phyloP scores from a whole-genome alignment of 305 asterid species.

The Fraxinus greggii region DNA sequence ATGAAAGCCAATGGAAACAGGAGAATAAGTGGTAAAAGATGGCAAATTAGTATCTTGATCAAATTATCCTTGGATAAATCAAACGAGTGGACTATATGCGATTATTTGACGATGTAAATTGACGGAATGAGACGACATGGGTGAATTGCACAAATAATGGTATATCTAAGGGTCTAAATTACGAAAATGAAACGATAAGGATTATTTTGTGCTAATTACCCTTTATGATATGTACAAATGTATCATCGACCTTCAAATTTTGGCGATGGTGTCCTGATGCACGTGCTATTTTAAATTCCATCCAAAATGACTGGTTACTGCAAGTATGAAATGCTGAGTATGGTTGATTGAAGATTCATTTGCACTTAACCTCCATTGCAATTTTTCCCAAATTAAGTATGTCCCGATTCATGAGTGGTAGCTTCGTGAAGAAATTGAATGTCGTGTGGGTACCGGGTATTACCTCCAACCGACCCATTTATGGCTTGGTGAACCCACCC shows the following conservation, averaged over 20 bases:
- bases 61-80: too few relatives aligned
- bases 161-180: background rate
- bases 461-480: constrained; percentile 8
- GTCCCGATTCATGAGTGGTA: background rate
- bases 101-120: background rate
- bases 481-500: background rate
- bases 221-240: background rate
- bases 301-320: background rate
- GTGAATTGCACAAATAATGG: background rate
- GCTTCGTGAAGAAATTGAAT: background rate
- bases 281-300: background rate
- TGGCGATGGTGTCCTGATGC: background rate
- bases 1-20: background rate
- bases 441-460: background rate
- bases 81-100: background rate
- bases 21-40: background rate
- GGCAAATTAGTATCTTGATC: background rate
- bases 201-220: background rate
- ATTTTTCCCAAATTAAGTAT: background rate
- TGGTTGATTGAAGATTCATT: background rate
- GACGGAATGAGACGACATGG: background rate
- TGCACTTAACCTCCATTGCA: background rate
- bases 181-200: background rate
- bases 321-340: background rate
- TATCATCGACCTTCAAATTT: background rate